Percentiles rank a stretch among this genome's conserved stretches.
Conservation (phyloP, 331 rosid genomes). For the Rosa hybrid region DNA sequence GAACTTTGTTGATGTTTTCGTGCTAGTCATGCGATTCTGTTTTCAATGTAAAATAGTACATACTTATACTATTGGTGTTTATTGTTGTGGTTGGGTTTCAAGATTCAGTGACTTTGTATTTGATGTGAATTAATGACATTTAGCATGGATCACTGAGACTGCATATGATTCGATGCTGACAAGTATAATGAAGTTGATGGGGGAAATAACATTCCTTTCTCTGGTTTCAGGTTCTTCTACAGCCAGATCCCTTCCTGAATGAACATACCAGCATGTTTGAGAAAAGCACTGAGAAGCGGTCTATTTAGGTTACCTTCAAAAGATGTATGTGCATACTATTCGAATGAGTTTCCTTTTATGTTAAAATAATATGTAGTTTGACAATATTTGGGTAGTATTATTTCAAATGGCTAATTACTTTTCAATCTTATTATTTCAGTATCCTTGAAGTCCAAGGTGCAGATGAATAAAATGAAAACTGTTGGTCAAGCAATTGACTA, state of each 20-base stretch:
- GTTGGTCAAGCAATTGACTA: slow-evolving; percentile 71
- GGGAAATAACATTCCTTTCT: background rate
- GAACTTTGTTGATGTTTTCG: background rate
- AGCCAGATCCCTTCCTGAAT: slow-evolving; percentile 85
- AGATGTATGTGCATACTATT: slow-evolving; percentile 56
- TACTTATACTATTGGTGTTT: background rate
- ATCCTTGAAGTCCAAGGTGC: slow-evolving; percentile 74
- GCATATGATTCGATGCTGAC: background rate
- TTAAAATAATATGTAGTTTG: background rate
- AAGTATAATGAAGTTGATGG: background rate
- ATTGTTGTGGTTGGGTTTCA: background rate
- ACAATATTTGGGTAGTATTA: slow-evolving; percentile 13
- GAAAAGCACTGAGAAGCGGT: slow-evolving; percentile 66
- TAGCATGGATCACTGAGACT: background rate
- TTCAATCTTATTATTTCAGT: slow-evolving; percentile 46
- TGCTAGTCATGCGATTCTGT: background rate
- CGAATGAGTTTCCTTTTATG: background rate
- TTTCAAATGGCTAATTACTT: slow-evolving; percentile 13
- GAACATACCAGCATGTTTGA: slow-evolving; percentile 92
- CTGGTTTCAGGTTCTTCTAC: slow-evolving; percentile 64
- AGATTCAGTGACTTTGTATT: background rate
- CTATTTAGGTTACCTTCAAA: slow-evolving; percentile 94
- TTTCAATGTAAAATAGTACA: background rate
- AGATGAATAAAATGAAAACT: slow-evolving; percentile 62
- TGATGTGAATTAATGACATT: background rate